phyloP scores from a whole-genome alignment of 2,329 filamentous ascomycete genomes.

The Calycina marina region DNA sequence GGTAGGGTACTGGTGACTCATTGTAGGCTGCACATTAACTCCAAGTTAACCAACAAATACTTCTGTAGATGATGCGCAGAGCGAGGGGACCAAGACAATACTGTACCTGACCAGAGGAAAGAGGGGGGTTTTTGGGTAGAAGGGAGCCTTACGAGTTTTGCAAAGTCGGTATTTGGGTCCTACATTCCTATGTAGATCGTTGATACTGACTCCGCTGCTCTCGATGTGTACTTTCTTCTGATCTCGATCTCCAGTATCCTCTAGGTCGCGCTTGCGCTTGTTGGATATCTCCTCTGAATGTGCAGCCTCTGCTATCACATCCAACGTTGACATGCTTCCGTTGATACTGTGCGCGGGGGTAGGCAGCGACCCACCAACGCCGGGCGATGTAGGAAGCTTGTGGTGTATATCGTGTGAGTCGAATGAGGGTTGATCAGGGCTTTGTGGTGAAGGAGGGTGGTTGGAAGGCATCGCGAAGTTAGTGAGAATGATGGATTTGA shows the following conservation, averaged over 20 bases:
- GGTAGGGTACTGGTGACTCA: conserved; percentile 30
- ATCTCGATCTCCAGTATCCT: conserved; percentile 40
- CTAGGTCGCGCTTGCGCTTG: conserved; percentile 46
- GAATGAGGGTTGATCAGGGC: conserved; percentile 44
- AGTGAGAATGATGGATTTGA: no score
- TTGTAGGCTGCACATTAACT: conserved; percentile 19
- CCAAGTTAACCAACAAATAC: conserved; percentile 23
- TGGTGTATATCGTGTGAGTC: conserved; percentile 28
- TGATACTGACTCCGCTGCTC: conserved; percentile 44
- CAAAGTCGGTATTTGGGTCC: conserved; percentile 53
- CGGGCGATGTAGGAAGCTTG: conserved; percentile 37
- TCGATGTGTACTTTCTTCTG: conserved; percentile 50
- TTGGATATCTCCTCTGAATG: conserved; percentile 36
- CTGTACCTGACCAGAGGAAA: conserved; percentile 3
- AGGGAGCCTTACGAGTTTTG: conserved; percentile 51
- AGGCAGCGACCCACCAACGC: conserved; percentile 30
- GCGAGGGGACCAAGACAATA: conserved; percentile 6
- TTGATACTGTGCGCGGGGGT: conserved; percentile 50
- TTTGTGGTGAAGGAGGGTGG: conserved; percentile 54
- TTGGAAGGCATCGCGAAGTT: conserved; percentile 39
- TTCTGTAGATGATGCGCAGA: conserved; percentile 11
- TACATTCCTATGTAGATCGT: conserved; percentile 51
- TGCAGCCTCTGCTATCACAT: conserved; percentile 8
- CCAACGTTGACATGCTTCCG: conserved; percentile 27
- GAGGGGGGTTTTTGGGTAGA: conserved; percentile 14